Base-by-base conservation (phyloP, 441 rosid genomes). In the Cnidoscolus chayamansa region DNA sequence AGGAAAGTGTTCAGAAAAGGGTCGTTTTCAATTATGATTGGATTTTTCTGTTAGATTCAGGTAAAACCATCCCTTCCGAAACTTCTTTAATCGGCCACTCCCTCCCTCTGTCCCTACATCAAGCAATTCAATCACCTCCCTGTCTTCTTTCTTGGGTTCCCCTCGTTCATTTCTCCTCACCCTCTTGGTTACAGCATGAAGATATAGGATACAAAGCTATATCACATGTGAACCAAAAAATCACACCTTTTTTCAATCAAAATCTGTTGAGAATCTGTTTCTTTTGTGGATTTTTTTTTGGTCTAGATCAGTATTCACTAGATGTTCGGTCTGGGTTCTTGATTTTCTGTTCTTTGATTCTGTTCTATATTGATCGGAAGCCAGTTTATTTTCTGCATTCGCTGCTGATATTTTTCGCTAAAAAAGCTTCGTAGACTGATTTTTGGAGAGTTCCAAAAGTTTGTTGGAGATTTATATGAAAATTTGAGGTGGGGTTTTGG, bases 31-130 rank as follows among this genome's bases (percentile, higher is more conserved):
- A 40, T 7, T 40, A 63, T 64, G 12, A 55, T 72, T 72, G 65
- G 63, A 57, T n/a, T 32, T 73, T 78, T 70, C 82, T 51, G 79
- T 76, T 80, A 65, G 80, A 81, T 81, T 74, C 70, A 68, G 78
- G 77, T 72, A 65, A 75, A 53, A 83, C 45, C 45, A 50, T 15
- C 58, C 13, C 66, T 48, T 70, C 65, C 66, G 60, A 49, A 62
- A 66, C 65, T 67, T 67, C 77, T 67, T 30, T 54, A 63, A 72
- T 75, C 72, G 76, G 74, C 73, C 17, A 35, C 57, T 48, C 6
- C 51, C 53, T 30, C 8, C 6, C 45, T 6, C 7, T 5, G 7
- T 5, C 45, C 45, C 45, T 53, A 48, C 74, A 57, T 78, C 73
- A 65, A 75, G 72, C 63, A 75, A 68, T 79, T 68, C 81, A 72